Base-by-base conservation (phyloP, 2,329 filamentous ascomycete genomes). In the Emergomyces orientalis region DNA sequence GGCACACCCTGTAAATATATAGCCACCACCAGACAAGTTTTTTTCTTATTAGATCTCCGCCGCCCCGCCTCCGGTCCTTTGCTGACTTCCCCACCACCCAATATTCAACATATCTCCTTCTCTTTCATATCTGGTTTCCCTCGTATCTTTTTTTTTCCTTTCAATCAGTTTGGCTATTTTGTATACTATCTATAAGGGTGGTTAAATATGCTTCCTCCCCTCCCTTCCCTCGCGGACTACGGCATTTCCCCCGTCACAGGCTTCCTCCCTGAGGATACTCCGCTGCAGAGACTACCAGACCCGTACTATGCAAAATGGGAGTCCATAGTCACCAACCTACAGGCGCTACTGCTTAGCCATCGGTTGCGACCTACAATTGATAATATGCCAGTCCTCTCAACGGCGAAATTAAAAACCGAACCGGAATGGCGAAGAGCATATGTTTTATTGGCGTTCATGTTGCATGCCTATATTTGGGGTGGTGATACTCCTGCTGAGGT, bases 271-370 rank as follows among this genome's bases (percentile, higher is more conserved):
- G 81, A 89, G 65, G 86, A 90, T 67, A 78, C 89, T 43, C 94
- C 94, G 51, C 81, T 97, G 66, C 86, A 90, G 65, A 80, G 85
- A 62, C 85, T 99, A 17, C 89, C 91, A 11, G 89, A 97, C 72
- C 84, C 88, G 2, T 97, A 97, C 80, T 99, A 97, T 77, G 87
- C 89, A 75, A 90, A 91, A 72, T 99, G 94, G 94, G 94, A 99
- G 78, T 85, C 88, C 55, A 83, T 97, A 59, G 85, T 88, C 41
- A 84, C 87, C 68, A 97, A 96, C 71, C 82, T 99, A 37, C 94
- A 97, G 77, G 86, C 87, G 14, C 80, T 97, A 64, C 86, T 97
- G 60, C 82, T 97, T 63, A 95, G 88, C 76, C 90, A 88, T 74
- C 87, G 92, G 65, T 81, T 99, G 66, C 87, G 91, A 55, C 84